Conservation (phyloP, 495 filamentous ascomycete genomes). For the Podospora bellae-mahoneyi region DNA sequence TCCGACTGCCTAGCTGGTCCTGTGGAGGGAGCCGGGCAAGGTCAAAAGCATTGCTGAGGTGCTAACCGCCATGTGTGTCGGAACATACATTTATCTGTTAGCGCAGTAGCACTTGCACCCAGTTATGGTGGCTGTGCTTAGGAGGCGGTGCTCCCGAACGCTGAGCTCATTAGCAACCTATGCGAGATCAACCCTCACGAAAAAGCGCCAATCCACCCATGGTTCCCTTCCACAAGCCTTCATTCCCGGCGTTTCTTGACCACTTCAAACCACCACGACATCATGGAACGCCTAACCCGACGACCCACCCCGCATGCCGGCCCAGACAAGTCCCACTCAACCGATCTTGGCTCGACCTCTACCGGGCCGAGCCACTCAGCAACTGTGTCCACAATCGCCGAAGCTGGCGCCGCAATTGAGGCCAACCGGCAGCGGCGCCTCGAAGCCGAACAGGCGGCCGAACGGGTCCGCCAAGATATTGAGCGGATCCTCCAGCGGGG, state of each 20-base stretch:
- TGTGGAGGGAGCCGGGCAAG: not conserved
- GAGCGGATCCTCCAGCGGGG: conserved; percentile 1
- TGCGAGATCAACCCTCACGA: too few relatives aligned
- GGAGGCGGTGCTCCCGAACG: too few relatives aligned
- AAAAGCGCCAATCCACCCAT: too few relatives aligned
- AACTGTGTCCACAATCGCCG: not conserved
- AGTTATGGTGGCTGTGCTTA: too few relatives aligned
- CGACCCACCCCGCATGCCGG: not conserved
- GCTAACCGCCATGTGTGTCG: too few relatives aligned
- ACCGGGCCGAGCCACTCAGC: not conserved
- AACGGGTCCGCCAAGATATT: not conserved
- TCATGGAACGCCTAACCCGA: not conserved
- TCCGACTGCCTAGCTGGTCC: not conserved
- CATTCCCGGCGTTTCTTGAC: not conserved
- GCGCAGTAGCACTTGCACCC: too few relatives aligned
- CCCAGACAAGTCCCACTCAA: not conserved
- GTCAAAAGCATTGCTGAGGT: too few relatives aligned
- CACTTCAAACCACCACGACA: not conserved
- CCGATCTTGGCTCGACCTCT: not conserved
- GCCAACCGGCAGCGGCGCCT: not conserved
- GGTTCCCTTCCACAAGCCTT: too few relatives aligned
- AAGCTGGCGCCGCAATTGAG: not conserved
- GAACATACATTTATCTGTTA: too few relatives aligned
- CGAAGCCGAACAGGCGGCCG: not conserved
- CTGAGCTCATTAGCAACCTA: too few relatives aligned